A percentile compares a stretch with the other conserved stretches of the same genome.
phyloP scores from a whole-genome alignment of 805 yeast species.

The Yarrowia porcina region DNA sequence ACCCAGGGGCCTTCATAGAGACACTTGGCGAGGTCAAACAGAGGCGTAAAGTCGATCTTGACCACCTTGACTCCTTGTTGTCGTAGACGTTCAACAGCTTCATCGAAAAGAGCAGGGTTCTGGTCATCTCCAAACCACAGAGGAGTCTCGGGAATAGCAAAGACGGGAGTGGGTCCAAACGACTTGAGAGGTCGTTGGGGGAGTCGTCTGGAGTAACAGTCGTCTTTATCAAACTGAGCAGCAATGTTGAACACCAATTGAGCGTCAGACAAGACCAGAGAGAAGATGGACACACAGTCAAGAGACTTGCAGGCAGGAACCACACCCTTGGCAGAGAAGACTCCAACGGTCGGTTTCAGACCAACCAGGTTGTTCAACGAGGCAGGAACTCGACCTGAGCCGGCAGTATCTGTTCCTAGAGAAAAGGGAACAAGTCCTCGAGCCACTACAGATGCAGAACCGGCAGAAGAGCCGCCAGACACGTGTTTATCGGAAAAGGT shows the following conservation, averaged over 20 bases:
- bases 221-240: slow-evolving; percentile 68
- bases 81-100: slow-evolving; percentile 56
- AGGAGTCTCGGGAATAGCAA: slow-evolving; percentile 73
- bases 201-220: slow-evolving; percentile 75
- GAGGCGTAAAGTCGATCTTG: slow-evolving; percentile 67
- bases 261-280: slow-evolving; percentile 77
- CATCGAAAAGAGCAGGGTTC: slow-evolving; percentile 65
- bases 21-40: slow-evolving; percentile 78
- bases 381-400: slow-evolving; percentile 97
- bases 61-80: slow-evolving; percentile 58
- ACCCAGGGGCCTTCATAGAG: slow-evolving; percentile 99
- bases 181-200: slow-evolving; percentile 63
- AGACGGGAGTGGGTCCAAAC: slow-evolving; percentile 56
- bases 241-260: slow-evolving; percentile 68
- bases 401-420: slow-evolving; percentile 96
- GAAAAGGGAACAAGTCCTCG: slow-evolving; percentile 86
- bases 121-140: slow-evolving; percentile 79
- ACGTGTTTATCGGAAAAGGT: slow-evolving; percentile 76
- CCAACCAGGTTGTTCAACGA: slow-evolving; percentile 89
- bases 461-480: slow-evolving; percentile 94
- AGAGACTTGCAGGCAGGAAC: slow-evolving; percentile 95
- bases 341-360: slow-evolving; percentile 88
- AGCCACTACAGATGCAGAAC: slow-evolving; percentile 89
- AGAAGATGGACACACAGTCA: slow-evolving; percentile 86
- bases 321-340: slow-evolving; percentile 83